Evolutionary conservation across 768 basidiomycete species (phyloP), one percentile per base, ranked within the genome.

Genomic region (Chalciporus sphaerocephalus): DNA sequence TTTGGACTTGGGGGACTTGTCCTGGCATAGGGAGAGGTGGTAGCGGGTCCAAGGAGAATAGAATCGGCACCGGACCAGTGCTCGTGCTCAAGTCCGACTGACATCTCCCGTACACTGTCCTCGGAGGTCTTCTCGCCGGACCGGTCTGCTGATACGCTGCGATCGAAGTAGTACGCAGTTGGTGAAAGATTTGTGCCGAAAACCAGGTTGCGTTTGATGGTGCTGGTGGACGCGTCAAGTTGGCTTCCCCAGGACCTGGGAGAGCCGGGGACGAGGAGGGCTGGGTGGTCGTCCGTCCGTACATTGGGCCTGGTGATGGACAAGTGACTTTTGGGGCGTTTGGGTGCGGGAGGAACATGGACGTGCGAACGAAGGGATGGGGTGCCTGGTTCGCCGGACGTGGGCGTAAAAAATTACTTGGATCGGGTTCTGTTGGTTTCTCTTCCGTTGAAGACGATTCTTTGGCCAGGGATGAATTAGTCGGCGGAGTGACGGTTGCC

Each of bases 101-200:
- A 17, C 73, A 79, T 16, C 73, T 64, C 0, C 75, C 86, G 48
- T 84, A 87, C 6, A 89, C 74, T 11, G 87, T 87, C 20, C 58
- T 42, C 10, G 52, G 55, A 1, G 52, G 55, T 25, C 53, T 16
- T 23, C 59, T 42, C 8, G 38, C 47, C 2, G 39, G 42, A 6
- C 73, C 71, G 5, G 15, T 5, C 30, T 32, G 30, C 13, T 51
- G 62, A 0, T 42, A 22, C 4, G 45, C 41, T 6, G 36, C 48
- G 1, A 48, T 25, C 39, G 48, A 48, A 30, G 49, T 17, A 18
- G 16, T 53, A 7, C 66, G 62, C 4, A 61, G 59, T 43, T 46
- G 62, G 45, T 49, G 69, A 9, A 55, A 45, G 32, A 51, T 57
- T 18, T 48, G 58, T 2, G 56, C 60, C 7, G 68, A 63, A 4